Evolutionary conservation across 1,139 yeast genomes (phyloP).

Genomic region (Kurtzmaniella quercitrusa): DNA sequence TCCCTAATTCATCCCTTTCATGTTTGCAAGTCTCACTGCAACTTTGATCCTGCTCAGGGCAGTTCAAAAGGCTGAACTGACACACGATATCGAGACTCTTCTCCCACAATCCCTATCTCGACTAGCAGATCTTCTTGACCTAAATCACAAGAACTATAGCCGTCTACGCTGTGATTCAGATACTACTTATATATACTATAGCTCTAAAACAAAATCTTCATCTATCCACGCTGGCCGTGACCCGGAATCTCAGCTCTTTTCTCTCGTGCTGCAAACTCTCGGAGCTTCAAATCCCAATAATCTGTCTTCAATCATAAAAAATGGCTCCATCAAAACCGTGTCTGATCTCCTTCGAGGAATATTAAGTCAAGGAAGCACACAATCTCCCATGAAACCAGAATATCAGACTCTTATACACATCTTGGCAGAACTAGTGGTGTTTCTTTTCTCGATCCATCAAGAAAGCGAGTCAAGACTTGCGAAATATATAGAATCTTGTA

Average conservation of each 20-base stretch:
- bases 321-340: not conserved
- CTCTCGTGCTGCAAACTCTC: not conserved
- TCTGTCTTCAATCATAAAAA: not conserved
- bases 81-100: not conserved
- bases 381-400: not conserved
- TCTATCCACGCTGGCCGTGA: not conserved
- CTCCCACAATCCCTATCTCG: not conserved
- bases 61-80: constrained; percentile 1
- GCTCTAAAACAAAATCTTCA: not conserved
- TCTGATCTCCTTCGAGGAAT: not conserved
- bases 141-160: not conserved
- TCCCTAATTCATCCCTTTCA: not conserved
- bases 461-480: constrained; percentile 19
- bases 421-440: not conserved
- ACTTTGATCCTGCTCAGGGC: not conserved
- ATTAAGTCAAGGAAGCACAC: not conserved
- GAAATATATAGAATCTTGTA: constrained; percentile 18
- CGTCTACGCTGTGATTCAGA: not conserved
- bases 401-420: not conserved
- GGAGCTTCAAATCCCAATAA: not conserved
- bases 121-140: not conserved
- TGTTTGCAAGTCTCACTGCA: not conserved
- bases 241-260: not conserved
- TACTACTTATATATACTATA: not conserved
- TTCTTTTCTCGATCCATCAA: constrained; percentile 16